These are phyloP conservation scores for Ophiostoma sp. DNA, from an alignment of 2,329 filamentous ascomycete species.

Conservation along the genomic window DNA sequence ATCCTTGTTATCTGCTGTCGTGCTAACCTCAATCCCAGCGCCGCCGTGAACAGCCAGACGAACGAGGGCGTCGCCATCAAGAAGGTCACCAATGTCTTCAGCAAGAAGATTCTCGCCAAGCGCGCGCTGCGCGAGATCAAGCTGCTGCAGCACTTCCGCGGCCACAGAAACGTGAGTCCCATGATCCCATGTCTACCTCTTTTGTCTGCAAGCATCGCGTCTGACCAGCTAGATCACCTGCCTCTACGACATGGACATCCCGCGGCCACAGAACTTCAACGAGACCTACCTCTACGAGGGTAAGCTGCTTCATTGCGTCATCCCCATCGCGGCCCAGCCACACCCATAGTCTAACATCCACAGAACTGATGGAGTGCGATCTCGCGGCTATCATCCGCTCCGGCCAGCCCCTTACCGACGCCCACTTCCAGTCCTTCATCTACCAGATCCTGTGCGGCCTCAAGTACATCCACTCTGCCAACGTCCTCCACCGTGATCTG, in stretches of 20 bases:
- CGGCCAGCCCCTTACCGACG: constrained; percentile 92
- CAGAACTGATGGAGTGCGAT: constrained; percentile 99
- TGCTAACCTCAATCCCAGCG: constrained; percentile 47
- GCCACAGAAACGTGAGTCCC: constrained; percentile 69
- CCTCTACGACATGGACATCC: constrained; percentile 99
- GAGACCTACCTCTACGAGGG: constrained; percentile 99
- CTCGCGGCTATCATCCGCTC: constrained; percentile 96
- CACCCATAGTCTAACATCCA: neutral
- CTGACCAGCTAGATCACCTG: constrained; percentile 73
- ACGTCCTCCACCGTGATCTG: constrained; percentile 91
- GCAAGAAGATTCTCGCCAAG: constrained; percentile 99
- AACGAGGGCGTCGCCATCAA: constrained; percentile 96
- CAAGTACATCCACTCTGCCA: constrained; percentile 98
- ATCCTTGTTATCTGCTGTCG: no score
- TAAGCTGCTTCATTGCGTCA: neutral
- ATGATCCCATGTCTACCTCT: neutral
- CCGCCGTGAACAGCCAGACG: constrained; percentile 84
- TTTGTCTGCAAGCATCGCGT: neutral
- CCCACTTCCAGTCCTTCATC: constrained; percentile 99
- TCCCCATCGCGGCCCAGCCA: neutral
- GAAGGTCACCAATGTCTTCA: constrained; percentile 99
- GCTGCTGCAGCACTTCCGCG: constrained; percentile 93
- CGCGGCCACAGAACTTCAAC: constrained; percentile 94
- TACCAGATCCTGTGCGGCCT: constrained; percentile 98
- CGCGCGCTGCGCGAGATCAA: constrained; percentile 97